phyloP scores from a whole-genome alignment of 768 basidiomycete genomes.

The Lentinus tigrinus region DNA sequence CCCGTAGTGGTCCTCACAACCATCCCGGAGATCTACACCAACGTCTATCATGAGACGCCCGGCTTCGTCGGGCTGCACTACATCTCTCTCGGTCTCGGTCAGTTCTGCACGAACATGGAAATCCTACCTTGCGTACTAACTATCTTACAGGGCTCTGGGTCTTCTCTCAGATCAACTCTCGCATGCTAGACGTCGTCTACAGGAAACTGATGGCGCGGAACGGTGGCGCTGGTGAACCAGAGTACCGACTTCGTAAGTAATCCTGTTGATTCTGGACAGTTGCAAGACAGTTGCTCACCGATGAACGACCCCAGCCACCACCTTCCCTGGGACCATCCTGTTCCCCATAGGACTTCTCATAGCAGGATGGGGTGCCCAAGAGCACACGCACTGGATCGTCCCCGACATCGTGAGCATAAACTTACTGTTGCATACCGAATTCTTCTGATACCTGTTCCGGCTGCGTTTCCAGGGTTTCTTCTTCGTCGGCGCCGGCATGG shows the following conservation, averaged over 20 bases:
- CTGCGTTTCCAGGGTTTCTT: conserved; percentile 48
- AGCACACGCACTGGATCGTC: conserved; percentile 63
- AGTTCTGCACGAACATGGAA: no score
- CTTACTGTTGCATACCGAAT: no score
- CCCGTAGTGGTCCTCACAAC: conserved; percentile 63
- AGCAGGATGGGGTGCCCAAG: conserved; percentile 65
- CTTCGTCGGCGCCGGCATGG: conserved; percentile 53
- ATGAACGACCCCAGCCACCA: conserved; percentile 40
- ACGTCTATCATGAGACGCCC: conserved; percentile 49
- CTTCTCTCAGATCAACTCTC: conserved; percentile 54
- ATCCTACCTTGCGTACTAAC: no score
- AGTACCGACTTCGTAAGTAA: conserved; percentile 48
- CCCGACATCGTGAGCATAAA: conserved; percentile 54
- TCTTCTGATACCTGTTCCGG: background rate
- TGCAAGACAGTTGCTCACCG: background rate
- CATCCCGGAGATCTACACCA: conserved; percentile 56
- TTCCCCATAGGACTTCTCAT: conserved; percentile 72
- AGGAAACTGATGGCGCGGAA: conserved; percentile 50
- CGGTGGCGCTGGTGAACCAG: conserved; percentile 51
- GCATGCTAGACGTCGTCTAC: conserved; percentile 57
- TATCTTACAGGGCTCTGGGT: conserved; percentile 17
- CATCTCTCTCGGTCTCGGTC: conserved; percentile 60
- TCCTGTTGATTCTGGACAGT: background rate
- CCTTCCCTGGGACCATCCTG: conserved; percentile 56
- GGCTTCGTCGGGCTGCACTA: conserved; percentile 72